Evolutionary conservation across 768 basidiomycete species (phyloP).

Genomic region (Macrolepiota fuliginosa): DNA sequence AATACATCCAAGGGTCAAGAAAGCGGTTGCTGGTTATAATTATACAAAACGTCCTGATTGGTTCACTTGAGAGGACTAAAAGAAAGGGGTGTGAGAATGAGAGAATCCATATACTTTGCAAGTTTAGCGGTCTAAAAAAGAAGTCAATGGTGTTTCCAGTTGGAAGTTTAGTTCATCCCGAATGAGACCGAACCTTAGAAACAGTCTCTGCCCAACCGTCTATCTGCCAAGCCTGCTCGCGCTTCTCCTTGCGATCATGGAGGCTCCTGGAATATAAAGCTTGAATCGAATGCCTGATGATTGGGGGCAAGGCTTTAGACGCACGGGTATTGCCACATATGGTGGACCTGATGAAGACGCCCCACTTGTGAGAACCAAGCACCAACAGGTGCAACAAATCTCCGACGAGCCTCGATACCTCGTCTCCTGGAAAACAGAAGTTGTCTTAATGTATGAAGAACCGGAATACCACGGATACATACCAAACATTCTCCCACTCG

Average conservation of each 20-base stretch:
- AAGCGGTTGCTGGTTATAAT: constrained; percentile 6
- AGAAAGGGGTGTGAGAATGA: constrained; percentile 74
- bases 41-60: not conserved
- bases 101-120: constrained; percentile 82
- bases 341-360: constrained; percentile 84
- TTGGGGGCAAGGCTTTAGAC: constrained; percentile 23
- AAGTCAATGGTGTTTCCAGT: constrained; percentile 10
- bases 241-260: constrained; percentile 75
- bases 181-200: constrained; percentile 63
- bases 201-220: constrained; percentile 97
- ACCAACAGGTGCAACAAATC: constrained; percentile 82
- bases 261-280: constrained; percentile 49
- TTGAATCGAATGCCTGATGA: constrained; percentile 4
- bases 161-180: not conserved
- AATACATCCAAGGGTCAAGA: constrained; percentile 1
- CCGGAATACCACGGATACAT: constrained; percentile 19
- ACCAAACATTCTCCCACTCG: constrained; percentile 97
- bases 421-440: constrained; percentile 58
- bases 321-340: constrained; percentile 97
- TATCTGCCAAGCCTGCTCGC: constrained; percentile 91
- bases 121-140: constrained; percentile 78
- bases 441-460: constrained; percentile 1
- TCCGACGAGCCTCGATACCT: constrained; percentile 91
- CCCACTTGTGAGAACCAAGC: constrained; percentile 94
- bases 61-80: constrained; percentile 83